Evolutionary conservation across 768 basidiomycete genomes (phyloP).

Genomic region (Floccularia luteovirens): DNA sequence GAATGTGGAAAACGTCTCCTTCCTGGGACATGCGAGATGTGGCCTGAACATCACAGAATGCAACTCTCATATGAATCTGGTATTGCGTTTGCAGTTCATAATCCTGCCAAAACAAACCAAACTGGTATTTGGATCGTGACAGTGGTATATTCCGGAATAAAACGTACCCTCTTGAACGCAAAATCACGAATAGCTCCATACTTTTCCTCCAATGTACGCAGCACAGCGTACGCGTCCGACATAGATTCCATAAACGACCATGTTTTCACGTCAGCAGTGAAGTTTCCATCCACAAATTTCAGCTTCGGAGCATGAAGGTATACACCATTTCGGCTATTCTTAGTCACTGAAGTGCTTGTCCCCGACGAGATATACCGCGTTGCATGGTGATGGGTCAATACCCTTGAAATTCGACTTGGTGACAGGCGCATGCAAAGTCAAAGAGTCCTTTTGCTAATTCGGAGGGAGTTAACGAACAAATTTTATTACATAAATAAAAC

Average conservation of each 20-base stretch:
- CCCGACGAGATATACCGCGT: too few relatives aligned
- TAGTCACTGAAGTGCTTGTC: too few relatives aligned
- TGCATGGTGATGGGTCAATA: too few relatives aligned
- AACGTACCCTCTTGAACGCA: conserved; percentile 30
- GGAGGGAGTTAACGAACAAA: too few relatives aligned
- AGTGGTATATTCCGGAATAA: neutral
- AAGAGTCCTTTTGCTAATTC: too few relatives aligned
- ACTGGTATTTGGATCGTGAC: neutral
- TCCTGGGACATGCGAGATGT: conserved; percentile 23
- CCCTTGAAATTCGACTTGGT: too few relatives aligned
- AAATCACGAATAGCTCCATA: conserved; percentile 42
- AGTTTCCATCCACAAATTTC: too few relatives aligned
- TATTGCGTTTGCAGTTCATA: conserved; percentile 35
- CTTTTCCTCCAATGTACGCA: conserved; percentile 48
- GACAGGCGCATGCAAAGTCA: too few relatives aligned
- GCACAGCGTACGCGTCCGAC: conserved; percentile 39
- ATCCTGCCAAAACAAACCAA: conserved; percentile 27
- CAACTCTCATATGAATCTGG: conserved; percentile 30
- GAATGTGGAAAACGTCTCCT: conserved; percentile 17
- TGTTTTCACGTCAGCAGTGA: conserved; percentile 32
- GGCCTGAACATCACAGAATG: conserved; percentile 38
- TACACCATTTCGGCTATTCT: too few relatives aligned
- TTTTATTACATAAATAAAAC: too few relatives aligned
- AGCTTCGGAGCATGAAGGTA: too few relatives aligned
- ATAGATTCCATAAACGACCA: conserved; percentile 34